phyloP scores from a whole-genome alignment of 441 rosid genomes.

The Macaranga tanarius region DNA sequence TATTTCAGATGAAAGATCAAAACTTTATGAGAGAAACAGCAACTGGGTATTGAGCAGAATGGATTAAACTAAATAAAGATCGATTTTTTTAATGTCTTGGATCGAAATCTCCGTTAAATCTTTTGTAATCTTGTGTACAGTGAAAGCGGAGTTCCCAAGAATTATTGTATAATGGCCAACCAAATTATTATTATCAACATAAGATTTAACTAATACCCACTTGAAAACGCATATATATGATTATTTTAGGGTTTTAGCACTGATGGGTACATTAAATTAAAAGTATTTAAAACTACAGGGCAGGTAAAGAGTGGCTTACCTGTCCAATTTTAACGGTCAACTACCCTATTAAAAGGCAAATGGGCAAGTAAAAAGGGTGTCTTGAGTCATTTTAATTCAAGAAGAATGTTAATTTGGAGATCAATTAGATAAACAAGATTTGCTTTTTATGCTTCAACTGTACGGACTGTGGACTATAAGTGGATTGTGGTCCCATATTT shows the following conservation, averaged over 20 bases:
- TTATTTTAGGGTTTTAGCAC: not conserved
- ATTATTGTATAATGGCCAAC: not conserved
- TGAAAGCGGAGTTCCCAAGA: slow-evolving; percentile 15
- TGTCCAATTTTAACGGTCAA: slow-evolving; percentile 28
- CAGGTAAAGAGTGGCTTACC: slow-evolving; percentile 14
- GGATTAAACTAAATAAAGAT: not conserved
- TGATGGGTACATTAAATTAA: slow-evolving; percentile 12
- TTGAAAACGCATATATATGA: not conserved
- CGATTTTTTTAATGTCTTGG: slow-evolving; percentile 9
- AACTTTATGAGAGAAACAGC: not conserved
- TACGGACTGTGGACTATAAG: not conserved
- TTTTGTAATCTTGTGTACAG: slow-evolving; percentile 18
- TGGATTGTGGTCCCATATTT: not conserved
- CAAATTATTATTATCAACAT: not conserved
- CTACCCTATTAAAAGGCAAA: slow-evolving; percentile 13
- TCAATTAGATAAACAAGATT: not conserved
- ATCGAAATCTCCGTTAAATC: slow-evolving; percentile 34
- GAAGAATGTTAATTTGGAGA: not conserved
- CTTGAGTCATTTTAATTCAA: not conserved
- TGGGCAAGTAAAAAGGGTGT: not conserved
- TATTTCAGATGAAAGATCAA: not conserved
- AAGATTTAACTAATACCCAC: not conserved
- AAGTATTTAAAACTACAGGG: slow-evolving; percentile 6
- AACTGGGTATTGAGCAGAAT: not conserved
- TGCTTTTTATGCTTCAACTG: not conserved